Conservation (phyloP, 1,284 basidiomycete species). For the Marasmius fiardii region DNA sequence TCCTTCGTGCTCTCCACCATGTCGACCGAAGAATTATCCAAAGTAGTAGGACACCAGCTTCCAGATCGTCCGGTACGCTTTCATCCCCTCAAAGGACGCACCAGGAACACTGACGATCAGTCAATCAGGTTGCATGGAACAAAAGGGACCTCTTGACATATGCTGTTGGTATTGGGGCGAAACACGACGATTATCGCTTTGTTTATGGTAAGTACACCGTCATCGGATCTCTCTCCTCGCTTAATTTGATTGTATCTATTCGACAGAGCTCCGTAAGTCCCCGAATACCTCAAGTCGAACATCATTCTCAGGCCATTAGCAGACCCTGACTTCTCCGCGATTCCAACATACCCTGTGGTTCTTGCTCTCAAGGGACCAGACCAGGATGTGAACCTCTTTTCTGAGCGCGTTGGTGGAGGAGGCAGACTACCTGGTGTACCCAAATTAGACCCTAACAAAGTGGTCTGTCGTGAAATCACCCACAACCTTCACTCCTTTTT, state of each 20-base stretch:
- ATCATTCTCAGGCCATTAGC: background rate
- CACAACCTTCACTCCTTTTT: background rate
- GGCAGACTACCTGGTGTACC: slow-evolving; percentile 58
- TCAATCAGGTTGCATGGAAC: slow-evolving; percentile 62
- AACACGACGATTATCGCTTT: slow-evolving; percentile 55
- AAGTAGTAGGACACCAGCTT: slow-evolving; percentile 46
- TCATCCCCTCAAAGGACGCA: background rate
- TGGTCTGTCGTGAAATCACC: slow-evolving; percentile 38
- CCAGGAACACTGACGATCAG: background rate
- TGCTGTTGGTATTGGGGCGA: slow-evolving; percentile 69
- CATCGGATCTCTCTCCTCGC: background rate
- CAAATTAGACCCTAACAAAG: slow-evolving; percentile 58
- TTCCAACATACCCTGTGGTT: slow-evolving; percentile 33
- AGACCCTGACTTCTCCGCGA: slow-evolving; percentile 21
- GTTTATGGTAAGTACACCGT: slow-evolving; percentile 53
- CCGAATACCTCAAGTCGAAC: background rate
- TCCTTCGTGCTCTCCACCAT: slow-evolving; percentile 19
- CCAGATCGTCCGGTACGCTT: slow-evolving; percentile 41
- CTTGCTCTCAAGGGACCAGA: slow-evolving; percentile 58
- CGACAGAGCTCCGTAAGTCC: slow-evolving; percentile 39
- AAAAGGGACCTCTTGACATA: slow-evolving; percentile 67
- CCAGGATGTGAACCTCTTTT: slow-evolving; percentile 66
- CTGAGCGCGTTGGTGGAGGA: slow-evolving; percentile 41
- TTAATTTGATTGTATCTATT: background rate
- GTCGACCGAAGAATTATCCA: slow-evolving; percentile 39